These are phyloP conservation scores for Amanita rubescens DNA, from an alignment of 768 basidiomycete species.

Conservation along the genomic window DNA sequence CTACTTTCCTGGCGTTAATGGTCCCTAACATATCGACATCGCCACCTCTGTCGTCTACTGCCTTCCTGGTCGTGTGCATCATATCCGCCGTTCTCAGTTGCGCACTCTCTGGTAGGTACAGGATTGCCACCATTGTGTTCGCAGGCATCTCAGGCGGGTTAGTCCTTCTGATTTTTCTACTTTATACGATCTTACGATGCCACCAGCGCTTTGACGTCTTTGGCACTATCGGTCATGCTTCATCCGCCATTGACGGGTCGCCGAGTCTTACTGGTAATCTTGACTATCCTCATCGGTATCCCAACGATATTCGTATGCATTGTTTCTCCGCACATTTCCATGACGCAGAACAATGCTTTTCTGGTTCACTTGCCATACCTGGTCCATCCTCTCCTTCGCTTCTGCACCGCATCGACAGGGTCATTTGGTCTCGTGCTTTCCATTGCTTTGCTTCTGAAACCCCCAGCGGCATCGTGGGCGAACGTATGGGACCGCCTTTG, in stretches of 20 bases:
- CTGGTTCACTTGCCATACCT: conserved; percentile 14
- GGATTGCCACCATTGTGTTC: conserved; percentile 40
- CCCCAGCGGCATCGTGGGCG: conserved; percentile 41
- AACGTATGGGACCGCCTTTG: conserved; percentile 59
- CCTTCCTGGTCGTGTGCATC: conserved; percentile 57
- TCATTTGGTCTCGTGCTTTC: conserved; percentile 48
- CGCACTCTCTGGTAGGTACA: conserved; percentile 48
- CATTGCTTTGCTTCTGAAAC: conserved; percentile 45
- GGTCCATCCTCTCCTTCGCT: conserved; percentile 41
- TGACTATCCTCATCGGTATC: conserved; percentile 25
- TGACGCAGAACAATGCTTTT: background rate
- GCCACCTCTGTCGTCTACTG: conserved; percentile 33
- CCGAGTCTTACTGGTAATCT: conserved; percentile 30
- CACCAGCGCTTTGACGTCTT: conserved; percentile 34
- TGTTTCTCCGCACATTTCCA: conserved; percentile 34
- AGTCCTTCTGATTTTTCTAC: conserved; percentile 10
- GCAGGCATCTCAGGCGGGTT: conserved; percentile 51
- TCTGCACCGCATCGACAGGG: conserved; percentile 45
- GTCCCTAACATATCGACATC: conserved; percentile 43
- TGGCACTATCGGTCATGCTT: conserved; percentile 46
- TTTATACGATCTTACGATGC: background rate
- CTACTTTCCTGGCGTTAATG: conserved; percentile 53
- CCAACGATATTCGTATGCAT: conserved; percentile 32
- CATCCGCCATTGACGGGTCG: conserved; percentile 48
- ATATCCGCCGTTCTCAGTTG: conserved; percentile 42